Evolutionary conservation across 345 rosid genomes (phyloP), one percentile per base, ranked within the genome.

Genomic region (Citrus sp.): DNA sequence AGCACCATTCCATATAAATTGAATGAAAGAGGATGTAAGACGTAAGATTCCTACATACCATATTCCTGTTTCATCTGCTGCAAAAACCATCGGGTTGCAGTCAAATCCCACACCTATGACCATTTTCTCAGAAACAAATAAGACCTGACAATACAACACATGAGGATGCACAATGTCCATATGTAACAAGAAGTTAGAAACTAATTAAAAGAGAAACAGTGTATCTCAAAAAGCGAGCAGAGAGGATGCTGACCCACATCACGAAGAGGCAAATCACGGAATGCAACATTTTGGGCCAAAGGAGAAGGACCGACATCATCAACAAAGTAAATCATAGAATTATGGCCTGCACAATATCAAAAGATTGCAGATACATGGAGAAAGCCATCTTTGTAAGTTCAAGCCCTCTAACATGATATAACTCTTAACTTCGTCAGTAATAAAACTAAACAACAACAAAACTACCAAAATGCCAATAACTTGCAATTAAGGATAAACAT

Each of bases 221-320:
- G 69, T 72, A 72, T 80, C 69, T 71, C 77, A 80, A 73, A 84
- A 63, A 58, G 22, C 76, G 78, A 87, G 82, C 82, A 88, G 87
- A 84, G 91, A 86, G 95, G 91, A 94, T 83, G 98, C 97, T 92
- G 97, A 96, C 99, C 99, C 99, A 96, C 98, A 94, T 96, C 99
- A 91, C 97, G 95, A 79, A 96, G 99, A 80, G 99, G 99, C 93
- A 96, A 90, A 90, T 94, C 90, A 46, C 92, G 90, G 81, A 91
- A 87, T 65, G 97, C 91, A 67, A 96, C 92, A 79, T 84, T 96
- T 76, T 96, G 99, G 59, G 97, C 99, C 84, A 92, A 86, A 78
- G 99, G 99, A 68, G 97, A 90, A 69, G 99, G 97, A 75, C 99
- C 97, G 70, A 96, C 93, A 78, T 94, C 99, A 86, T 96, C 99